phyloP scores from a whole-genome alignment of 805 yeast species.

The Wickerhamiella bombiphila region DNA sequence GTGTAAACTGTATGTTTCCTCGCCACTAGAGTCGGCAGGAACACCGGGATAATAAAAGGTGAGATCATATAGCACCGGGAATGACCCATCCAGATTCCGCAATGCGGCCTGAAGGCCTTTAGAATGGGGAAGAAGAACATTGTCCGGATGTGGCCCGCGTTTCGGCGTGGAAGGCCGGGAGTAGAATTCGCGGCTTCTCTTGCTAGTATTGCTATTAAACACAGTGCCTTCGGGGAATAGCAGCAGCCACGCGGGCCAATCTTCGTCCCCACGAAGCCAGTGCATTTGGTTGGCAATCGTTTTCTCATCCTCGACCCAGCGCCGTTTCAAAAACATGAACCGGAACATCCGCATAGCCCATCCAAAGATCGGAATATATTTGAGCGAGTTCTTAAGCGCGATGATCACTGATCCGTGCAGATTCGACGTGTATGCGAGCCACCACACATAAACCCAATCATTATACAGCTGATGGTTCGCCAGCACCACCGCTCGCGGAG shows the following conservation, averaged over 20 bases:
- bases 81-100: conserved; percentile 29
- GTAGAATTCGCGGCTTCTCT: conserved; percentile 44
- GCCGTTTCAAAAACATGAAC: conserved; percentile 69
- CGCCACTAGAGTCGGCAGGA: conserved; percentile 48
- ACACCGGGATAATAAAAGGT: conserved; percentile 76
- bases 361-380: conserved; percentile 60
- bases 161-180: conserved; percentile 28
- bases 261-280: conserved; percentile 20
- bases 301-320: conserved; percentile 66
- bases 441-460: conserved; percentile 92
- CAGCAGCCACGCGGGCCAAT: conserved; percentile 53
- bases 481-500: conserved; percentile 46
- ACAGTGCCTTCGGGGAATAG: conserved; percentile 95
- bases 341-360: conserved; percentile 68
- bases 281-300: conserved; percentile 26
- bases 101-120: conserved; percentile 65
- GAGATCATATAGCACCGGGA: conserved; percentile 54
- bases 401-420: conserved; percentile 54
- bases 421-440: conserved; percentile 54
- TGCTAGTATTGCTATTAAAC: conserved; percentile 48
- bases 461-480: conserved; percentile 91
- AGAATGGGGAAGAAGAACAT: conserved; percentile 67
- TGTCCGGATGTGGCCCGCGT: conserved; percentile 26
- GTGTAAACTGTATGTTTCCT: conserved; percentile 53
- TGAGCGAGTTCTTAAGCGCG: conserved; percentile 62